These are phyloP conservation scores for Spergularia bocconei DNA, from an alignment of 148 eudicot species.

Conservation along the genomic window DNA sequence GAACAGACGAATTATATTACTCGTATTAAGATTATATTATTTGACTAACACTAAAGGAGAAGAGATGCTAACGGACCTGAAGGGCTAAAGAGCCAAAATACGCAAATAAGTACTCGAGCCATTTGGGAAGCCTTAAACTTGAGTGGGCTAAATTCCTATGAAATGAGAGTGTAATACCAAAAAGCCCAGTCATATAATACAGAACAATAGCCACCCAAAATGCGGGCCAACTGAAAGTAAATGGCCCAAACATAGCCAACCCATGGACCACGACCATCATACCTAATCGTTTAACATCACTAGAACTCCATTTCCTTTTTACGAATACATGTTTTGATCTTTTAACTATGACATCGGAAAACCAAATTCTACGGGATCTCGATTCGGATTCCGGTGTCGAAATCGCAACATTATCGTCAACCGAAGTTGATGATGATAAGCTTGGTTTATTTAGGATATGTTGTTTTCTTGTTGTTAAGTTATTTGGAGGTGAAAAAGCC, in stretches of 20 bases:
- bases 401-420: neutral
- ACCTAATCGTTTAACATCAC: slow-evolving; percentile 36
- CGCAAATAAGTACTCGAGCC: slow-evolving; percentile 66
- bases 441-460: too few species aligned
- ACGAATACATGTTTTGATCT: neutral
- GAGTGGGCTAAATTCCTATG: slow-evolving; percentile 67
- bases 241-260: slow-evolving; percentile 51
- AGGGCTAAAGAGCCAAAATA: slow-evolving; percentile 35
- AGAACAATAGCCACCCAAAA: slow-evolving; percentile 49
- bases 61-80: neutral
- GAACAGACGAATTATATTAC: too few species aligned
- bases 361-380: neutral
- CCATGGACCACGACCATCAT: slow-evolving; percentile 48
- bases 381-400: neutral
- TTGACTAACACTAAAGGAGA: too few species aligned
- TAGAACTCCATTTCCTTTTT: slow-evolving; percentile 40
- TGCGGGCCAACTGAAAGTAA: slow-evolving; percentile 61
- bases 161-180: slow-evolving; percentile 65
- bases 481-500: too few species aligned
- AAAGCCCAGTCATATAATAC: slow-evolving; percentile 43
- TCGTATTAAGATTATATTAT: too few species aligned
- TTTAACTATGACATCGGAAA: neutral
- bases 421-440: too few species aligned
- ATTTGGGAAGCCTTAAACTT: slow-evolving; percentile 63
- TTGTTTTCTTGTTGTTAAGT: too few species aligned